These are phyloP conservation scores for Grammothele lineata DNA, from an alignment of 768 basidiomycete species.

Conservation along the genomic window DNA sequence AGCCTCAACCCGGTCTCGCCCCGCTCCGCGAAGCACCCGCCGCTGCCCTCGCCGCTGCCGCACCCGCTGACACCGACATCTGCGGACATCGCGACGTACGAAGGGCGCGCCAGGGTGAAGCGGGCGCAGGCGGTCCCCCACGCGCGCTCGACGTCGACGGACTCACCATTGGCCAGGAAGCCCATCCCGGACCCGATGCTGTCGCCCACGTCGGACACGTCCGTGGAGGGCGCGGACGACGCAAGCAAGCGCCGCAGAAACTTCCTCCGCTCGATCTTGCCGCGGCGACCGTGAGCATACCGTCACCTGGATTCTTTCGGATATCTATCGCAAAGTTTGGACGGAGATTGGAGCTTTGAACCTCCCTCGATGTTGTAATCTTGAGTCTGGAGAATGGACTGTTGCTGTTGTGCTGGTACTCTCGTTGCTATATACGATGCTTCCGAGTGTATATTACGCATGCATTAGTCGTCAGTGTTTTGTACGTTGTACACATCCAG, in stretches of 20 bases:
- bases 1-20: not conserved
- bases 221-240: constrained; percentile 14
- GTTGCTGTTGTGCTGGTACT: not conserved
- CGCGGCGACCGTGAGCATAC: constrained; percentile 37
- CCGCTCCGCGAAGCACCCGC: constrained; percentile 1
- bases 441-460: constrained; percentile 8
- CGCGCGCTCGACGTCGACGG: constrained; percentile 25
- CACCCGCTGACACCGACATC: not conserved
- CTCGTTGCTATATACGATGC: not conserved
- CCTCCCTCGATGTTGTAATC: too few relatives aligned
- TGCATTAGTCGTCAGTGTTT: constrained; percentile 11
- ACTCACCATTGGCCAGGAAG: constrained; percentile 21
- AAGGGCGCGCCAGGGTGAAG: not conserved
- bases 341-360: too few relatives aligned
- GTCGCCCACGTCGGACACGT: constrained; percentile 7
- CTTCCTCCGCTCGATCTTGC: constrained; percentile 38
- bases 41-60: constrained; percentile 2
- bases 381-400: too few relatives aligned
- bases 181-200: constrained; percentile 5
- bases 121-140: constrained; percentile 13
- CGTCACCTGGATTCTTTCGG: too few relatives aligned
- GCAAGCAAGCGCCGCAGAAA: constrained; percentile 29
- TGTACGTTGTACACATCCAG: constrained; percentile 16
- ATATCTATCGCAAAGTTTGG: too few relatives aligned
- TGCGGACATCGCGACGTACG: not conserved